Conservation (phyloP, 164 flowering plant species). For the Cinnamomum chago region DNA sequence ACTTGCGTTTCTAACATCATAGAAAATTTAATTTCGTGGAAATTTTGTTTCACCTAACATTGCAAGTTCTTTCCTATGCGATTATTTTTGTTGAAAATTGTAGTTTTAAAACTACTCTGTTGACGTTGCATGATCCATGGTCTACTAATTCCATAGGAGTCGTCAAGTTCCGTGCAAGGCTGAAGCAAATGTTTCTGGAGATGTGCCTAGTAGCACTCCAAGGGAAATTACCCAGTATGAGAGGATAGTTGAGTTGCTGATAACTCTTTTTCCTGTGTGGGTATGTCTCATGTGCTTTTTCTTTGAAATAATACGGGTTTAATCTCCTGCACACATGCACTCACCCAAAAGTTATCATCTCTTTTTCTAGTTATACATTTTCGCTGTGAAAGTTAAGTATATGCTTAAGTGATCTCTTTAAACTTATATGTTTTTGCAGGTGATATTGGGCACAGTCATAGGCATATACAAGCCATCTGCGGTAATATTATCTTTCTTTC, state of each 20-base stretch:
- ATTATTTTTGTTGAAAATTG: not conserved
- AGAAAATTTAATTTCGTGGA: not conserved
- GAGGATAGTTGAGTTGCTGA: constrained; percentile 75
- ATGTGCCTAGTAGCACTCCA: constrained; percentile 47
- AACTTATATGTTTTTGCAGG: constrained; percentile 39
- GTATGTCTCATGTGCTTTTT: constrained; percentile 35
- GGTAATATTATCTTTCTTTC: constrained; percentile 32
- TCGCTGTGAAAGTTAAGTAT: not conserved
- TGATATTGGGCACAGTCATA: constrained; percentile 76
- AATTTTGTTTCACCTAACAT: not conserved
- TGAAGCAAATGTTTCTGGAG: constrained; percentile 59
- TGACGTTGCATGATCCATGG: not conserved
- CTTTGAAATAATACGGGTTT: not conserved
- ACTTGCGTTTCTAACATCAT: not conserved
- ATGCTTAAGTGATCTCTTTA: not conserved
- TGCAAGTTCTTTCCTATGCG: not conserved
- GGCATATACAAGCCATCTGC: constrained; percentile 93
- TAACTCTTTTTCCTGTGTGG: constrained; percentile 96
- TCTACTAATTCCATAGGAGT: constrained; percentile 27
- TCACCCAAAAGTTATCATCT: not conserved
- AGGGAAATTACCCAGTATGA: constrained; percentile 61
- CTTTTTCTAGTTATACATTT: not conserved
- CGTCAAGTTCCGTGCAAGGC: constrained; percentile 55
- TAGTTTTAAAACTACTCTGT: not conserved
- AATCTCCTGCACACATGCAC: not conserved